A percentile compares a stretch with the other conserved stretches of the same genome.
These are phyloP conservation scores for Takashimella koratensis DNA, from an alignment of 1,284 basidiomycete species.

Conservation along the genomic window DNA sequence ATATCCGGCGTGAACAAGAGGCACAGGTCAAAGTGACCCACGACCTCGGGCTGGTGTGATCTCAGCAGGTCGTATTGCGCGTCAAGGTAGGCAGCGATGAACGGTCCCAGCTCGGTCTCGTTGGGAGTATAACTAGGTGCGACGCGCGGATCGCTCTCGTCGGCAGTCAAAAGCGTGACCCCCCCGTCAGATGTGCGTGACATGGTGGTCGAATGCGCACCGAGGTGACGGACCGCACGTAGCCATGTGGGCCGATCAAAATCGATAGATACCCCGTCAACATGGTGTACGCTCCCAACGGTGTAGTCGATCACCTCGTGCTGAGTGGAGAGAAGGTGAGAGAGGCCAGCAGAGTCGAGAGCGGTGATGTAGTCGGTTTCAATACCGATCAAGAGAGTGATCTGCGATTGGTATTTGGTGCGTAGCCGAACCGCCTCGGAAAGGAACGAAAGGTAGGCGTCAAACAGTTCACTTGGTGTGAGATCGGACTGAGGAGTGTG, in stretches of 20 bases:
- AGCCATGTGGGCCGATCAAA: constrained; percentile 61
- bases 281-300: constrained; percentile 92
- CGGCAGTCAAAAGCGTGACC: constrained; percentile 56
- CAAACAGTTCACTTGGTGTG: constrained; percentile 27
- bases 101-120: constrained; percentile 18
- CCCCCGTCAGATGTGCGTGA: background rate
- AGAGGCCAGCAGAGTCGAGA: constrained; percentile 58
- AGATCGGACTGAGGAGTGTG: constrained; percentile 41
- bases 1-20: constrained; percentile 69
- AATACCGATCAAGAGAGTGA: constrained; percentile 79
- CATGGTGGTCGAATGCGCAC: constrained; percentile 2
- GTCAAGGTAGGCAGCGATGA: constrained; percentile 75
- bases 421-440: constrained; percentile 73
- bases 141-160: constrained; percentile 6
- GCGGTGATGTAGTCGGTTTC: constrained; percentile 87
- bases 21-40: constrained; percentile 91
- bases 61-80: constrained; percentile 67
- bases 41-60: constrained; percentile 75
- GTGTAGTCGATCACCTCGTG: constrained; percentile 71
- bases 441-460: constrained; percentile 34
- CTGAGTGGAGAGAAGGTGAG: constrained; percentile 54
- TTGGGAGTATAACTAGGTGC: constrained; percentile 14
- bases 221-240: constrained; percentile 18
- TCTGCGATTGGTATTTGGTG: constrained; percentile 48
- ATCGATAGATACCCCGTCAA: constrained; percentile 83